Evolutionary conservation across 768 basidiomycete genomes (phyloP).

Genomic region (Russula ochroleuca): DNA sequence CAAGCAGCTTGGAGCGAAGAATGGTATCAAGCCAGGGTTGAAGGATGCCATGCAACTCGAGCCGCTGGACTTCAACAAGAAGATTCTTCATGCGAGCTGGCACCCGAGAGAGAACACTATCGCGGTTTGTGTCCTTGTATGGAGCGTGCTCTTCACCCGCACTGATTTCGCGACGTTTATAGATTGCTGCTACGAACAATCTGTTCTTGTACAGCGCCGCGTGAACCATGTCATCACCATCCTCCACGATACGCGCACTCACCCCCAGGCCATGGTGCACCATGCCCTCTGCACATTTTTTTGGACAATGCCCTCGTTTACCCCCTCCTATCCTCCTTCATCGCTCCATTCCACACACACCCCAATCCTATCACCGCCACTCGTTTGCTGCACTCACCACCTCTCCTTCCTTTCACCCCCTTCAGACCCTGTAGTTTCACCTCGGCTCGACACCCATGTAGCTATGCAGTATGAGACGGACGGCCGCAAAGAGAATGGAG

Average conservation of each 20-base stretch:
- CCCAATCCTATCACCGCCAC: conserved; percentile 17
- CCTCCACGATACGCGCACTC: conserved; percentile 10
- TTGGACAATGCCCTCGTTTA: conserved; percentile 22
- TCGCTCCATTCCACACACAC: not conserved
- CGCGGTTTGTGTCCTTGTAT: conserved; percentile 56
- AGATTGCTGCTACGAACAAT: conserved; percentile 98
- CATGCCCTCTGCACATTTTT: conserved; percentile 16
- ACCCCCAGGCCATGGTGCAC: conserved; percentile 4
- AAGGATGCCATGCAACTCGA: conserved; percentile 86
- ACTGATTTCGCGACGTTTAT: conserved; percentile 3
- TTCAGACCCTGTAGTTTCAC: conserved; percentile 4
- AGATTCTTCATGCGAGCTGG: conserved; percentile 95
- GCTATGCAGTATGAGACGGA: conserved; percentile 9
- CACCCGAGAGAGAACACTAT: conserved; percentile 98
- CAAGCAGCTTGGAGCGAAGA: conserved; percentile 56
- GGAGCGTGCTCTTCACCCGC: not conserved
- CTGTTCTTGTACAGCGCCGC: conserved; percentile 78
- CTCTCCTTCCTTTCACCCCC: not conserved
- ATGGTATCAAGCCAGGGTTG: conserved; percentile 71
- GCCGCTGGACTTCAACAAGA: conserved; percentile 92
- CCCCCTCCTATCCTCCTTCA: conserved; percentile 6
- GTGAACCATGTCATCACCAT: conserved; percentile 31
- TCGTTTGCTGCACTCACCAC: conserved; percentile 16
- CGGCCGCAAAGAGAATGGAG: not conserved
- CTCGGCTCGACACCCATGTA: conserved; percentile 1